Percentiles rank a stretch among this genome's conserved stretches.
These are phyloP conservation scores for Clonostachys byssicola DNA, from an alignment of 2,329 filamentous ascomycete species.

Conservation along the genomic window DNA sequence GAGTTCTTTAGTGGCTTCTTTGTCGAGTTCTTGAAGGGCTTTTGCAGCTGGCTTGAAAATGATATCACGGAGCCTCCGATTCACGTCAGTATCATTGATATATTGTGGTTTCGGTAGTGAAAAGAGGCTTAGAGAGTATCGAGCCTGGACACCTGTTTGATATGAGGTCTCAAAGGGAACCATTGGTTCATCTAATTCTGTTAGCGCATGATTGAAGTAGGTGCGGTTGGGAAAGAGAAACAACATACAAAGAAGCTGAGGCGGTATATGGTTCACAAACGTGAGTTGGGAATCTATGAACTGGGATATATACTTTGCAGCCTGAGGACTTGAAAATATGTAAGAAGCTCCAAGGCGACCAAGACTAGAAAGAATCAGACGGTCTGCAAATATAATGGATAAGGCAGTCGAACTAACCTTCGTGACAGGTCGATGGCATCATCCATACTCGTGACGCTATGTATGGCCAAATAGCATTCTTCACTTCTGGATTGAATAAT, in stretches of 20 bases:
- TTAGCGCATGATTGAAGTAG: neutral
- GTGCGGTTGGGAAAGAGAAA: neutral
- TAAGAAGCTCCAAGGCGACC: conserved; percentile 38
- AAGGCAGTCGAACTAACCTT: conserved; percentile 12
- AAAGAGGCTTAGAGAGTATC: conserved; percentile 37
- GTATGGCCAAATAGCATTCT: conserved; percentile 37
- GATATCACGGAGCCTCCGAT: conserved; percentile 9
- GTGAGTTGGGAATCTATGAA: conserved; percentile 45
- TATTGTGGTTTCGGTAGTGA: conserved; percentile 36
- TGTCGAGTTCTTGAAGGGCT: conserved; percentile 1
- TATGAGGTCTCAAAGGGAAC: conserved; percentile 18
- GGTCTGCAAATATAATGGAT: neutral
- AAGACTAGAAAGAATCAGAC: conserved; percentile 7
- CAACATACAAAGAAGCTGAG: conserved; percentile 35
- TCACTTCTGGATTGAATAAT: conserved; percentile 30
- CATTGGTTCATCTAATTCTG: conserved; percentile 24
- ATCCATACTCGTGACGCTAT: conserved; percentile 43
- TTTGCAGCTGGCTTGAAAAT: conserved; percentile 8
- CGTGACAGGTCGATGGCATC: conserved; percentile 46
- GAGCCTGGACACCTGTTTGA: conserved; percentile 18
- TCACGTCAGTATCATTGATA: conserved; percentile 13
- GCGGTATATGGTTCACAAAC: conserved; percentile 54
- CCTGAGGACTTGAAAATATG: conserved; percentile 41
- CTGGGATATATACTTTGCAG: conserved; percentile 56
- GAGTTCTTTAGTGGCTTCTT: conserved; percentile 12